phyloP scores from a whole-genome alignment of 2,329 filamentous ascomycete genomes.

The Cryphonectria carpinicola region DNA sequence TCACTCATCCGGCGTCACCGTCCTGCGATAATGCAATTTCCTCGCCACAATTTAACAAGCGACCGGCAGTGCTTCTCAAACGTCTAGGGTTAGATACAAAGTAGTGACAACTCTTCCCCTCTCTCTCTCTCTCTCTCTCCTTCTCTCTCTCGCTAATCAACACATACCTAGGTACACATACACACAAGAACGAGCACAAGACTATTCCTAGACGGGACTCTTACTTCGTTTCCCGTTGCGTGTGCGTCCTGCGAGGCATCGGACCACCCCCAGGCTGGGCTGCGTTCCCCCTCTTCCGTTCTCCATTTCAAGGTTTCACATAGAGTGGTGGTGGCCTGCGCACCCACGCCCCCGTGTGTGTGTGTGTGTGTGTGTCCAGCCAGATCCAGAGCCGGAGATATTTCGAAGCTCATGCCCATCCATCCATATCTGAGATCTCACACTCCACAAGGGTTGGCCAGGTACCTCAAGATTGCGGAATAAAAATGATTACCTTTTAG shows the following conservation, averaged over 20 bases:
- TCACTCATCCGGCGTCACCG: background rate
- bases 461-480: background rate
- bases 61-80: background rate
- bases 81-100: background rate
- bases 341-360: no score
- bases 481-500: background rate
- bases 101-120: background rate
- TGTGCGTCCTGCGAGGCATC: background rate
- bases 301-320: slow-evolving; percentile 15
- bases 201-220: background rate
- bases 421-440: slow-evolving; percentile 4
- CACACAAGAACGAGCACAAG: background rate
- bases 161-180: background rate
- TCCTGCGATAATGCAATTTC: background rate
- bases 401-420: slow-evolving; percentile 4
- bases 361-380: background rate
- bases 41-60: background rate
- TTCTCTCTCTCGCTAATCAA: background rate
- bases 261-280: background rate
- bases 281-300: background rate
- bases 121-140: no score
- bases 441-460: background rate
- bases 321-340: slow-evolving; percentile 12
- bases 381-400: slow-evolving; percentile 9
- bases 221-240: background rate